Evolutionary conservation across 139 green algal genomes (phyloP).

Genomic region (Desmodesmus armatus): DNA sequence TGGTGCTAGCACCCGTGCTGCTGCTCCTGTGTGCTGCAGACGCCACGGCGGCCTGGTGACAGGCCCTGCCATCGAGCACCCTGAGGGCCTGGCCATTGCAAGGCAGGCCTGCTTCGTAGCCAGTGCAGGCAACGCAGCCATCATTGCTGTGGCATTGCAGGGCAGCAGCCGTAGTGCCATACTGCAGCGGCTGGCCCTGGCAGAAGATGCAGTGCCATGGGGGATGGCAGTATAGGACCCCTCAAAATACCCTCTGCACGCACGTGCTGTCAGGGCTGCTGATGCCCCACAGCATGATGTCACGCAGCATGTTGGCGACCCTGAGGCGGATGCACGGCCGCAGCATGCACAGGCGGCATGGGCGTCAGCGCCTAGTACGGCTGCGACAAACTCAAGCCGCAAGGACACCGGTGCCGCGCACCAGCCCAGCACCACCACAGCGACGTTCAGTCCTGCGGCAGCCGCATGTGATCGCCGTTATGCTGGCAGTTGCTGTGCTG

Average conservation of each 20-base stretch:
- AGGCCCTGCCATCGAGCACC: not conserved
- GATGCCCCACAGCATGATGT: not conserved
- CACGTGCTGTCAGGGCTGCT: too few relatives aligned
- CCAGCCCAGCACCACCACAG: too few relatives aligned
- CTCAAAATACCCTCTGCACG: not conserved
- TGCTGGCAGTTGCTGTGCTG: too few relatives aligned
- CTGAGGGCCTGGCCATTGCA: slow-evolving; percentile 2
- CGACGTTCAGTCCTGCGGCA: too few relatives aligned
- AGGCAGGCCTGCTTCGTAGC: not conserved
- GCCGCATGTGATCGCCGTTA: too few relatives aligned
- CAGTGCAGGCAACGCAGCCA: not conserved
- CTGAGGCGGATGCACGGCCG: not conserved
- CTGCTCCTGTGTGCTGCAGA: not conserved
- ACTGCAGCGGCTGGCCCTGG: not conserved
- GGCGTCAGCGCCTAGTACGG: not conserved
- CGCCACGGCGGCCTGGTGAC: not conserved
- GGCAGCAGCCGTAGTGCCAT: not conserved
- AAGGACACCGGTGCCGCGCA: too few relatives aligned
- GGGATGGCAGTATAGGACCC: slow-evolving; percentile 4
- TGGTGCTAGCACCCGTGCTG: not conserved
- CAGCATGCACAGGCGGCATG: not conserved
- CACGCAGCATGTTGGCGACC: too few relatives aligned
- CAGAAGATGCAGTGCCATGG: slow-evolving; percentile 4
- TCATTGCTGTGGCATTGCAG: not conserved
- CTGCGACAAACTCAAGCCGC: too few relatives aligned